Evolutionary conservation across 2,329 filamentous ascomycete species (phyloP), one percentile per base, ranked within the genome.

Genomic region (Seiridium unicorne): DNA sequence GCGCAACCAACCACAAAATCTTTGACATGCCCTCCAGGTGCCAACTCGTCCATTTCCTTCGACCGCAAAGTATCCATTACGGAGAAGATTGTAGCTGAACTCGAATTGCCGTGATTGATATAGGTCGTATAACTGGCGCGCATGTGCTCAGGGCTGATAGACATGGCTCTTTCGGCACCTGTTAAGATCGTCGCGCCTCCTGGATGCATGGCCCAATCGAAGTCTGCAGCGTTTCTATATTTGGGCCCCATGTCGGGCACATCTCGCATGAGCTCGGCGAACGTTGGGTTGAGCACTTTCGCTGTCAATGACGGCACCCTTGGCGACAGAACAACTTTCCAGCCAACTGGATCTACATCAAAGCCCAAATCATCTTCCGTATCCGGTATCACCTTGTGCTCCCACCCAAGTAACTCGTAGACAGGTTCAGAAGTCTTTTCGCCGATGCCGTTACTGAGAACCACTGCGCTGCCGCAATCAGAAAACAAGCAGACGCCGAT

Each of bases 191-290:
- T 86, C 0, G 85, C 79, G 18, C 89, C 89, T 4, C 89, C 89
- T 0, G 89, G 89, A 65, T 91, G 89, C 69, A 91, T 82, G 1
- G 88, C 89, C 89, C 89, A 91, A 75, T 91, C 89, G 64, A 89
- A 90, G 61, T 89, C 84, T 0, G 77, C 70, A 0, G 87, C 77
- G 0, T 70, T 64, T n/a, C 71, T 68, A 65, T 81, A 82, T 6
- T 72, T 66, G 4, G 70, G 67, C 1, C 84, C 81, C 3, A 86
- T 72, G 1, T 74, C 63, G 1, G 77, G 75, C 31, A 83, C 69
- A 6, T 79, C 79, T 5, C 79, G 72, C 38, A 88, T 68, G 11
- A 90, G 78, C 34, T 83, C 77, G 13, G 75, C 66, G 66, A 89
- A 89, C 4, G 83, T 79, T 3, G 83, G 80, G 2, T 73, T 72